Percentiles rank a stretch among this genome's conserved stretches.
Evolutionary conservation across 768 basidiomycete species (phyloP).

Genomic region (Pleurotus eryngii): DNA sequence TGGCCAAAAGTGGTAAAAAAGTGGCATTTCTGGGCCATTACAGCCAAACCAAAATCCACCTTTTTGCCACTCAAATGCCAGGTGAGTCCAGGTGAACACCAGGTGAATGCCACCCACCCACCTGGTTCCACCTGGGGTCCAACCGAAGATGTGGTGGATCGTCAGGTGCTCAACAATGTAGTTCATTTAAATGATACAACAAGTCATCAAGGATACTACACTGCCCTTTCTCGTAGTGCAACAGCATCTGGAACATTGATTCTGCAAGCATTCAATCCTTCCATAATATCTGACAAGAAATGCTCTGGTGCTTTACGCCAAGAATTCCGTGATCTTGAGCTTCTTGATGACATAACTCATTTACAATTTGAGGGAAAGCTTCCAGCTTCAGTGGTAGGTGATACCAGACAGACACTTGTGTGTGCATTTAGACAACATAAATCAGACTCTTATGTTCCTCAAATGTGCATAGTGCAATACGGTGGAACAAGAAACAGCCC

Average conservation of each 20-base stretch:
- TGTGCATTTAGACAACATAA: constrained; percentile 15
- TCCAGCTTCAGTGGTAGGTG: constrained; percentile 10
- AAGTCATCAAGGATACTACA: constrained; percentile 27
- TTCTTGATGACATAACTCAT: constrained; percentile 31
- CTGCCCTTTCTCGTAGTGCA: constrained; percentile 24
- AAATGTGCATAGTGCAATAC: constrained; percentile 13
- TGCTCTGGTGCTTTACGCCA: constrained; percentile 25
- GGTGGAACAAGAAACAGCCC: constrained; percentile 16
- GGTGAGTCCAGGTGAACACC: no score
- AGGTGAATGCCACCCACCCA: no score
- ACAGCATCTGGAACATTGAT: constrained; percentile 20
- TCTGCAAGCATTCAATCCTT: constrained; percentile 20
- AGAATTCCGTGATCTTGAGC: constrained; percentile 30
- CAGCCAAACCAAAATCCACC: no score
- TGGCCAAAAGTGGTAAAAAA: no score
- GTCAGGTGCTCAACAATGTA: no score
- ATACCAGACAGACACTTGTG: constrained; percentile 19
- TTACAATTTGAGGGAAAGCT: constrained; percentile 18
- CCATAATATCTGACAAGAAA: constrained; percentile 19
- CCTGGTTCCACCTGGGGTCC: no score
- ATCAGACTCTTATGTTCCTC: constrained; percentile 18
- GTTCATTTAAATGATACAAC: constrained; percentile 20
- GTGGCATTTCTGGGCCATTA: no score
- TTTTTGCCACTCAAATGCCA: no score
- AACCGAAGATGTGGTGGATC: no score